Conservation (phyloP, 129 eudicot genomes). For the Cynara cardunculus region DNA sequence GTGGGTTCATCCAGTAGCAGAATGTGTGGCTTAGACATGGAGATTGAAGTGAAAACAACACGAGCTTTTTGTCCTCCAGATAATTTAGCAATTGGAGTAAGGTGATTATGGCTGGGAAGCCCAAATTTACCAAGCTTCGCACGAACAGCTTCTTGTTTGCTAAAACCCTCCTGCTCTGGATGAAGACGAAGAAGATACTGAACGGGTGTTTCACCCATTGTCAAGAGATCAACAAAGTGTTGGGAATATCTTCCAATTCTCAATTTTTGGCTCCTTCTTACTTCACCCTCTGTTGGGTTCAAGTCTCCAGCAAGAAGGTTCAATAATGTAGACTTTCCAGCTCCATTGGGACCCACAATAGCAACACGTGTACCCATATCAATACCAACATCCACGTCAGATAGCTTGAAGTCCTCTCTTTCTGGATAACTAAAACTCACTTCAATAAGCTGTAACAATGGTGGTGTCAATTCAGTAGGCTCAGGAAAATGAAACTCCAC, state of each 20-base stretch:
- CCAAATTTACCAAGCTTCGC: slow-evolving; percentile 85
- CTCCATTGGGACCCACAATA: slow-evolving; percentile 82
- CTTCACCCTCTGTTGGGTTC: slow-evolving; percentile 69
- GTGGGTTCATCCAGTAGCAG: slow-evolving; percentile 83
- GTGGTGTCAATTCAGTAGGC: slow-evolving; percentile 81
- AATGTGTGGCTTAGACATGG: slow-evolving; percentile 86
- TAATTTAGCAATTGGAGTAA: slow-evolving; percentile 71
- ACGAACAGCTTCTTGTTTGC: slow-evolving; percentile 83
- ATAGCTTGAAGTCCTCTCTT: slow-evolving; percentile 66
- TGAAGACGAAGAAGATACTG: slow-evolving; percentile 78
- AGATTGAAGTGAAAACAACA: slow-evolving; percentile 81
- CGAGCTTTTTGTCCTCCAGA: slow-evolving; percentile 85
- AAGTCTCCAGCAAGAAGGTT: slow-evolving; percentile 79
- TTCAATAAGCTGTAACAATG: slow-evolving; percentile 73
- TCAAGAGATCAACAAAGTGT: slow-evolving; percentile 78
- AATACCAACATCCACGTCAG: slow-evolving; percentile 81
- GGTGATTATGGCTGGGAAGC: slow-evolving; percentile 70
- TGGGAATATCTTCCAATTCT: slow-evolving; percentile 83
- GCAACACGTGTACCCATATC: slow-evolving; percentile 95
- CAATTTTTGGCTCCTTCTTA: slow-evolving; percentile 67
- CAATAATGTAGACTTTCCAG: slow-evolving; percentile 76
- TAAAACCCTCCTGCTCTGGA: slow-evolving; percentile 78
- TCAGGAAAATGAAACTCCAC: slow-evolving; percentile 90
- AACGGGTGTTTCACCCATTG: slow-evolving; percentile 79
- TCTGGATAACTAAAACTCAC: slow-evolving; percentile 79